Evolutionary conservation across 345 rosid genomes (phyloP).

Genomic region (Citrus maxima): DNA sequence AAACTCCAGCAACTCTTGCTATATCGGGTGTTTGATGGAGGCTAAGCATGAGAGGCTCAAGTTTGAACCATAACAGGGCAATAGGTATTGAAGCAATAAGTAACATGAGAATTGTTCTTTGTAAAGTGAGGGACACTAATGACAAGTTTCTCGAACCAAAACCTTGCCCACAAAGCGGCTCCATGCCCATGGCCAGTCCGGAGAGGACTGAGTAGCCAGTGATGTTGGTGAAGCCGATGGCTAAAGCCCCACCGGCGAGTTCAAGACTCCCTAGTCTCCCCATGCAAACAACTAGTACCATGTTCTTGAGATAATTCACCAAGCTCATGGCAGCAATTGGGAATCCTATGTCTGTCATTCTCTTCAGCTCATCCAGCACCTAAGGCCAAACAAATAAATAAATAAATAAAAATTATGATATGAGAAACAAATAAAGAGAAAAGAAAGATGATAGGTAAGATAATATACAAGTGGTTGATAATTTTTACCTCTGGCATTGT

Average conservation of each 20-base stretch:
- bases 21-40: conserved; percentile 69
- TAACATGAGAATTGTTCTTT: conserved; percentile 62
- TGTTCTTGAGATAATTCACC: conserved; percentile 65
- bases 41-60: conserved; percentile 60
- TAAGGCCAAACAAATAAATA: conserved; percentile 1
- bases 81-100: conserved; percentile 64
- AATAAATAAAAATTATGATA: not conserved
- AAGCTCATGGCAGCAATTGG: conserved; percentile 77
- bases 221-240: conserved; percentile 89
- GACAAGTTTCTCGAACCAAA: conserved; percentile 63
- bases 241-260: conserved; percentile 90
- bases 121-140: conserved; percentile 48
- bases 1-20: conserved; percentile 58
- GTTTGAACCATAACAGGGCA: conserved; percentile 61
- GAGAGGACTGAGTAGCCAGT: conserved; percentile 89
- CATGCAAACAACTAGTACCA: conserved; percentile 77
- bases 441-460: not conserved
- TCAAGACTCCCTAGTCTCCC: conserved; percentile 87
- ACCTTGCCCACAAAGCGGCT: conserved; percentile 85
- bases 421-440: not conserved
- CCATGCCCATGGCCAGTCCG: conserved; percentile 92
- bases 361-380: conserved; percentile 77
- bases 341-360: conserved; percentile 55
- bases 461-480: not conserved
- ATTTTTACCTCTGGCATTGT: conserved; percentile 67